These are phyloP conservation scores for Mucor plumbeus DNA, from an alignment of 371 early-diverging fungal genomes.

Conservation along the genomic window DNA sequence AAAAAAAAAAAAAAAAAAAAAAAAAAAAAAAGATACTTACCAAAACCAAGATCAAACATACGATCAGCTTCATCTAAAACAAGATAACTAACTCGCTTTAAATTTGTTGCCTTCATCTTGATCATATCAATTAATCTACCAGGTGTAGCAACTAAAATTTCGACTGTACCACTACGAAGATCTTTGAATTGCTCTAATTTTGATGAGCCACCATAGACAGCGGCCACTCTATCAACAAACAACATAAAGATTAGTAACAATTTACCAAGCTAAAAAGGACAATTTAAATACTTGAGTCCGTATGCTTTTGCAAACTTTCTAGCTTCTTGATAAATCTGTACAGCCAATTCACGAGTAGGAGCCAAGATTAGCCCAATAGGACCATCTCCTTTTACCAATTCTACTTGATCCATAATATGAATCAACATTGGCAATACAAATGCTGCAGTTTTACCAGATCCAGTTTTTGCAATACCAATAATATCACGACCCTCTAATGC, in stretches of 20 bases:
- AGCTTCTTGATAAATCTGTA: constrained; percentile 85
- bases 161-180: constrained; percentile 79
- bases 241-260: background rate
- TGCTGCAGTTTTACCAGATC: constrained; percentile 80
- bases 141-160: constrained; percentile 93
- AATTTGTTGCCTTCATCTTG: constrained; percentile 85
- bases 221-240: constrained; percentile 53
- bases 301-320: constrained; percentile 82
- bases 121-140: constrained; percentile 97
- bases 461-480: constrained; percentile 91
- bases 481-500: constrained; percentile 82
- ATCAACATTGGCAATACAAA: constrained; percentile 85
- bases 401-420: constrained; percentile 85
- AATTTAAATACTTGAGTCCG: constrained; percentile 52
- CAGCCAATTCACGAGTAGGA: constrained; percentile 91
- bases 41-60: constrained; percentile 97
- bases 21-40: constrained; percentile 45
- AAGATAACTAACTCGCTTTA: constrained; percentile 88
- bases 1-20: background rate
- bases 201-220: constrained; percentile 92
- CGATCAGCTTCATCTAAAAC: constrained; percentile 97
- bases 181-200: constrained; percentile 90
- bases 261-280: background rate
- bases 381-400: constrained; percentile 70
- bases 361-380: constrained; percentile 79